Percentiles rank a stretch among this genome's conserved stretches.
Conservation (phyloP, 2,329 filamentous ascomycete genomes). For the Phialocephala subalpina region DNA sequence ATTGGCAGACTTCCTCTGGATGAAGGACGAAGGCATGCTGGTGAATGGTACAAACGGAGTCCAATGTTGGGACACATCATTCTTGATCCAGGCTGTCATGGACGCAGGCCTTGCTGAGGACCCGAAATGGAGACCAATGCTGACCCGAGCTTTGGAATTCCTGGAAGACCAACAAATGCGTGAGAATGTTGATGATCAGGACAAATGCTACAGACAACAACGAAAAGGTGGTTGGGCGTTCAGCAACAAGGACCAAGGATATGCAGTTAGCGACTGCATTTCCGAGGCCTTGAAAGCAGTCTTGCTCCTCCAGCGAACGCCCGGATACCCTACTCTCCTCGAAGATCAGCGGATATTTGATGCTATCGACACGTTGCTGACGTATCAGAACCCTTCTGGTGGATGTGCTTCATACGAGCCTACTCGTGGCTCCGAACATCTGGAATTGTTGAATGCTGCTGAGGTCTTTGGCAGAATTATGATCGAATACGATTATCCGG, state of each 20-base stretch:
- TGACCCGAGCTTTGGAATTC: conserved; percentile 82
- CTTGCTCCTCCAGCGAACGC: conserved; percentile 81
- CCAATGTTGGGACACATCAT: conserved; percentile 95
- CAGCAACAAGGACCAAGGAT: conserved; percentile 90
- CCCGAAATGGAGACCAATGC: conserved; percentile 81
- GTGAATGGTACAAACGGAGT: conserved; percentile 98
- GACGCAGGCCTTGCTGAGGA: conserved; percentile 82
- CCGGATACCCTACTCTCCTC: conserved; percentile 77
- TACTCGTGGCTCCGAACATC: conserved; percentile 75
- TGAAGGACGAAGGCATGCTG: conserved; percentile 92
- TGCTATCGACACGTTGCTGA: conserved; percentile 87
- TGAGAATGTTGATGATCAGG: conserved; percentile 80
- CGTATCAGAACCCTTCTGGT: conserved; percentile 87
- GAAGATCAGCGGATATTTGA: conserved; percentile 83
- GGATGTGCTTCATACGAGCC: conserved; percentile 92
- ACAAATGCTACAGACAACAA: conserved; percentile 85
- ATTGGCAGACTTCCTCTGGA: conserved; percentile 87
- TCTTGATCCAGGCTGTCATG: conserved; percentile 82
- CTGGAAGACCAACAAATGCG: conserved; percentile 91
- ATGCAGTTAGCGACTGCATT: conserved; percentile 94
- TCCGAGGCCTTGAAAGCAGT: conserved; percentile 90
- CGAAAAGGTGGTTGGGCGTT: conserved; percentile 97
- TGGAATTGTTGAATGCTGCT: conserved; percentile 92
- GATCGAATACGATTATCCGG: conserved; percentile 98
- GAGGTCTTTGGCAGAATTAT: conserved; percentile 98